phyloP scores from a whole-genome alignment of 495 filamentous ascomycete genomes.

The Annulohypoxylon stygium region DNA sequence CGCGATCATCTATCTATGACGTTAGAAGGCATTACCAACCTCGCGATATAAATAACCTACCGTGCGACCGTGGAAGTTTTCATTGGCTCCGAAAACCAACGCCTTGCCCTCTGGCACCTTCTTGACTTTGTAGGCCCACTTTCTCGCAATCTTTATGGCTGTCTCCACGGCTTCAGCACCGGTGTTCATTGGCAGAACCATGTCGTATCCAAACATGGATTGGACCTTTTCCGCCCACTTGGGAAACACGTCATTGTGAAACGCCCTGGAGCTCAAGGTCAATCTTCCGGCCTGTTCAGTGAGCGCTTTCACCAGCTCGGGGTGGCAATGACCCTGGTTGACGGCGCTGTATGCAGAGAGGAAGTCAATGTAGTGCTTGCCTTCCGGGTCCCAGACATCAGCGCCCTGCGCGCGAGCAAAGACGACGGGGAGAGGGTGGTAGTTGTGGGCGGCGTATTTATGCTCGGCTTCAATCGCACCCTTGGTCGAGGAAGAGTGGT shows the following conservation, averaged over 20 bases:
- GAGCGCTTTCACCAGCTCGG: conserved; percentile 89
- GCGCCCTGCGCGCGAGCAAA: conserved; percentile 85
- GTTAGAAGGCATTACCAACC: conserved; percentile 41
- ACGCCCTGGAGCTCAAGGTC: conserved; percentile 94
- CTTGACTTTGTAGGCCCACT: conserved; percentile 99
- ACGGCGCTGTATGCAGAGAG: conserved; percentile 97
- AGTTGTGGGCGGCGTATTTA: conserved; percentile 95
- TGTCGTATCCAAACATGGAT: conserved; percentile 90
- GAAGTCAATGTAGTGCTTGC: conserved; percentile 97
- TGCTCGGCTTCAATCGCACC: conserved; percentile 84
- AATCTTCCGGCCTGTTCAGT: conserved; percentile 90
- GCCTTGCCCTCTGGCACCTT: conserved; percentile 87
- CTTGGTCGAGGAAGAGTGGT: conserved; percentile 85
- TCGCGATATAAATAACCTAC: conserved; percentile 63
- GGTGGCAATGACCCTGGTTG: conserved; percentile 99
- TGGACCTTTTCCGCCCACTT: conserved; percentile 95
- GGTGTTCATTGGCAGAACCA: conserved; percentile 99
- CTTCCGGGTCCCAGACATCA: conserved; percentile 97
- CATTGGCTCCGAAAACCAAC: conserved; percentile 82
- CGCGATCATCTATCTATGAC: conserved; percentile 80
- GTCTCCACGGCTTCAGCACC: conserved; percentile 99
- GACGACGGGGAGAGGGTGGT: conserved; percentile 95
- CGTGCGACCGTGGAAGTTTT: conserved; percentile 98
- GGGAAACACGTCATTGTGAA: conserved; percentile 99
- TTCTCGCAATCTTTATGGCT: conserved; percentile 94